Evolutionary conservation across 768 basidiomycete genomes (phyloP).

Genomic region (Mycena kentingensis): DNA sequence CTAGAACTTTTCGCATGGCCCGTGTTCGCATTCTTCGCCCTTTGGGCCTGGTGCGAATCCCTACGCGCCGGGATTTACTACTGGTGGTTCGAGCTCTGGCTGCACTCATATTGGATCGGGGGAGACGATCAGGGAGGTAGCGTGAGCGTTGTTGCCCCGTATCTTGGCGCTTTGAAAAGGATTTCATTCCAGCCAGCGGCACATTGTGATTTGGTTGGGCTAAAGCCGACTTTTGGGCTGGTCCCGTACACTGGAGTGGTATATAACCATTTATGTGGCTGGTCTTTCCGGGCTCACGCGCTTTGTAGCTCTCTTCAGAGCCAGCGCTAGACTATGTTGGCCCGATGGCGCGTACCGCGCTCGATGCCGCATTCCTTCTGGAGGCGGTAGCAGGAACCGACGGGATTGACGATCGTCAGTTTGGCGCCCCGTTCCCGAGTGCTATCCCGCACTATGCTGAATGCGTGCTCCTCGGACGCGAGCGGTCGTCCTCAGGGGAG

Average conservation of each 20-base stretch:
- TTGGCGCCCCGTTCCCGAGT: conserved; percentile 12
- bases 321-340: conserved; percentile 14
- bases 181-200: conserved; percentile 13
- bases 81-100: conserved; percentile 47
- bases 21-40: conserved; percentile 38
- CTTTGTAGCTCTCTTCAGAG: conserved; percentile 13
- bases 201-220: conserved; percentile 13
- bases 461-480: background rate
- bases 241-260: conserved; percentile 21
- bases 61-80: conserved; percentile 41
- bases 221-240: conserved; percentile 20
- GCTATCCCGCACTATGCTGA: conserved; percentile 12
- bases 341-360: conserved; percentile 16
- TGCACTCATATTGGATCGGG: conserved; percentile 47
- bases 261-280: background rate
- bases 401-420: conserved; percentile 19
- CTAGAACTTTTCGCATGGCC: conserved; percentile 37
- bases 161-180: background rate
- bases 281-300: background rate
- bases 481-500: too few relatives aligned
- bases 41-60: conserved; percentile 46
- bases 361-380: conserved; percentile 16
- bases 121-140: conserved; percentile 49
- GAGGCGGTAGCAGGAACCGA: conserved; percentile 19
- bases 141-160: conserved; percentile 7